These are phyloP conservation scores for Pythium diclinum DNA, from an alignment of 352 stramenopile species.

Conservation along the genomic window DNA sequence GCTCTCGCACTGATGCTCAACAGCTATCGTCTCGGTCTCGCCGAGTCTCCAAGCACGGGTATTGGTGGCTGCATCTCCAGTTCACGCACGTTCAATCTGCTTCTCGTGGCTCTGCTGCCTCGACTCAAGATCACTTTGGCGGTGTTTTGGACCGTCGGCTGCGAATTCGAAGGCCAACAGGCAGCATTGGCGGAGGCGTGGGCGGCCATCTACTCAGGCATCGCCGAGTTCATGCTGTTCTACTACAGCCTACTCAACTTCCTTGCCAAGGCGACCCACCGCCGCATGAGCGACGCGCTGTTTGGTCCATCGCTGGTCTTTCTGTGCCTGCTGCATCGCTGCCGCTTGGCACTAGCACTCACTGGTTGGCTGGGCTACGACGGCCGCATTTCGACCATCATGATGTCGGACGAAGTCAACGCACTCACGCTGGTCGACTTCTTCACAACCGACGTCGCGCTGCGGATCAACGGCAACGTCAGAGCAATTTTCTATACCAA, in stretches of 20 bases:
- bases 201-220: conserved; percentile 34
- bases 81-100: conserved; percentile 16
- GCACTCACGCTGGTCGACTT: conserved; percentile 20
- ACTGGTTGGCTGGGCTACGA: conserved; percentile 6
- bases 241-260: conserved; percentile 30
- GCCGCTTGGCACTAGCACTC: neutral
- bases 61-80: conserved; percentile 21
- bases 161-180: conserved; percentile 28
- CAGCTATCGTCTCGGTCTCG: neutral
- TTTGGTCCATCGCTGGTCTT: conserved; percentile 29
- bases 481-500: no score
- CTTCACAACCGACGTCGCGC: conserved; percentile 18
- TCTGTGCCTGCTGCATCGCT: conserved; percentile 20
- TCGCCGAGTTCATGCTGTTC: conserved; percentile 31
- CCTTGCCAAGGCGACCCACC: conserved; percentile 7
- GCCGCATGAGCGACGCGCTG: conserved; percentile 28
- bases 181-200: conserved; percentile 23
- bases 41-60: neutral
- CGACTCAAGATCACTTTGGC: conserved; percentile 24
- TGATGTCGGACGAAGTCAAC: conserved; percentile 20
- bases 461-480: conserved; percentile 27
- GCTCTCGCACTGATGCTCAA: conserved; percentile 30
- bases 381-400: conserved; percentile 3
- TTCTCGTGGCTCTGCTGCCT: conserved; percentile 25
- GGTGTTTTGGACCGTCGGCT: conserved; percentile 28